A percentile compares a stretch with the other conserved stretches of the same genome.
phyloP scores from a whole-genome alignment of 2,329 filamentous ascomycete genomes.

The Ophiostoma montium region DNA sequence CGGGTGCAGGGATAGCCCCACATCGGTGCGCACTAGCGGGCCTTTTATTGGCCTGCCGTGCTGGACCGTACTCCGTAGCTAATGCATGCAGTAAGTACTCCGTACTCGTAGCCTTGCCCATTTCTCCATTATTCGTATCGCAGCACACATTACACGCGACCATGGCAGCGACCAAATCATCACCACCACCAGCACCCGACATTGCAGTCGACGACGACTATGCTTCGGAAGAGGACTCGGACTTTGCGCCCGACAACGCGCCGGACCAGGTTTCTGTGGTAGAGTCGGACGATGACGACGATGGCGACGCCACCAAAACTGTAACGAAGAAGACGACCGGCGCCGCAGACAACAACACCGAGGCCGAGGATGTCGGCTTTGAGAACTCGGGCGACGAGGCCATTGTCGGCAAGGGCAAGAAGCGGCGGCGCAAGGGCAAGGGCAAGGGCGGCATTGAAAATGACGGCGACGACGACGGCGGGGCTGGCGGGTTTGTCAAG shows the following conservation, averaged over 20 bases:
- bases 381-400: slow-evolving; percentile 62
- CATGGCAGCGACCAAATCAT: background rate
- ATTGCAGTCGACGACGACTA: slow-evolving; percentile 37
- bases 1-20: too few species aligned
- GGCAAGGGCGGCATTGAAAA: too few species aligned
- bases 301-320: slow-evolving; percentile 13
- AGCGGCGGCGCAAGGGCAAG: slow-evolving; percentile 33
- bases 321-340: background rate
- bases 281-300: slow-evolving; percentile 36
- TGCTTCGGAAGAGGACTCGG: slow-evolving; percentile 57
- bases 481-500: slow-evolving; percentile 53
- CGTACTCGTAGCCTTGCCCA: too few species aligned
- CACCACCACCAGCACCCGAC: background rate
- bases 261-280: slow-evolving; percentile 27
- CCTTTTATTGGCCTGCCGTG: too few species aligned
- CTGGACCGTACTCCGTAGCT: too few species aligned
- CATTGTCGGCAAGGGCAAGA: slow-evolving; percentile 49
- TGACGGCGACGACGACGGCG: slow-evolving; percentile 38
- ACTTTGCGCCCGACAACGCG: slow-evolving; percentile 50
- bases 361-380: slow-evolving; percentile 32
- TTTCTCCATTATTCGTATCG: background rate
- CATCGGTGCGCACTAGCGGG: too few species aligned
- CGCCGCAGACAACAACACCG: background rate
- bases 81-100: too few species aligned
- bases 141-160: background rate